Evolutionary conservation across 2,329 filamentous ascomycete species (phyloP).

Genomic region (Epicoccum sorghinum): DNA sequence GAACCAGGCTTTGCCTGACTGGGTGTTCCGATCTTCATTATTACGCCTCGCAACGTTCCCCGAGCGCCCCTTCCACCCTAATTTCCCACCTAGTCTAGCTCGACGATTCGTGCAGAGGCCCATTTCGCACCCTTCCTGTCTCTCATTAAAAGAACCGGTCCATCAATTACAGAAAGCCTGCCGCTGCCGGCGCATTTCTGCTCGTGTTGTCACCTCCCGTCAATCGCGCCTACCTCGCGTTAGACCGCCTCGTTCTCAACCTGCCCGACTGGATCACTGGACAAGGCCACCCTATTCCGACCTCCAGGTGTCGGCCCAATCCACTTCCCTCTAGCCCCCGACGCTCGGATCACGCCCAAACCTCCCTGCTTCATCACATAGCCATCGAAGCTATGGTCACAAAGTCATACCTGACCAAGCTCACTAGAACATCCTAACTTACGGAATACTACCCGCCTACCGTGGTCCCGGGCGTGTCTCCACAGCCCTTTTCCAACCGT

Average conservation of each 20-base stretch:
- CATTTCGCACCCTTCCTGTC: constrained; percentile 35
- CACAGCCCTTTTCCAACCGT: constrained; percentile 50
- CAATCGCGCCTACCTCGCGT: constrained; percentile 31
- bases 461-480: constrained; percentile 50
- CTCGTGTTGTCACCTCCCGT: constrained; percentile 28
- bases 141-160: constrained; percentile 33
- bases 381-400: constrained; percentile 48
- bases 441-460: constrained; percentile 50
- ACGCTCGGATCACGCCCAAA: constrained; percentile 44
- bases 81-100: constrained; percentile 43
- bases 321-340: constrained; percentile 45
- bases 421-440: constrained; percentile 48
- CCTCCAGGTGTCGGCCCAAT: constrained; percentile 27
- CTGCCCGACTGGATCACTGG: constrained; percentile 22
- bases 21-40: constrained; percentile 41
- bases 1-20: constrained; percentile 36
- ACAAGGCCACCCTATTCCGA: constrained; percentile 32
- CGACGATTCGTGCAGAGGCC: constrained; percentile 47
- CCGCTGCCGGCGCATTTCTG: constrained; percentile 26
- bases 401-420: constrained; percentile 46
- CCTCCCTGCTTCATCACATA: constrained; percentile 45
- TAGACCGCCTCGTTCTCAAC: constrained; percentile 32
- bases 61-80: constrained; percentile 45
- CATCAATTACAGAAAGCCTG: constrained; percentile 36
- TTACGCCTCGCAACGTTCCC: constrained; percentile 41